phyloP scores from a whole-genome alignment of 441 rosid genomes.

The Syzygium malaccense region DNA sequence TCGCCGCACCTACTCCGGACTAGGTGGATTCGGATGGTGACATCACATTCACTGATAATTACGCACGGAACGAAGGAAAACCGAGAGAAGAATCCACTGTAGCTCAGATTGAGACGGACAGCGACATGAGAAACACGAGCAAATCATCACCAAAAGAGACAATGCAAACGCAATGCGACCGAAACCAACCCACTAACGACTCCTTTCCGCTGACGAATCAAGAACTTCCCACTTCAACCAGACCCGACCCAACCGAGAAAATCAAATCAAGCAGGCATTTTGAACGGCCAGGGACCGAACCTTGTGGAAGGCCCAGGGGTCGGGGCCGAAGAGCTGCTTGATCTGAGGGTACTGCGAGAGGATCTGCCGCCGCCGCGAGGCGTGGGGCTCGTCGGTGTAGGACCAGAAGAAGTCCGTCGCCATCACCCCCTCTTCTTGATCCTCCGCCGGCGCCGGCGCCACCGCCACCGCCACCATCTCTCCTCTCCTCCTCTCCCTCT shows the following conservation, averaged over 20 bases:
- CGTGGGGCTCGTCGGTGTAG: conserved; percentile 90
- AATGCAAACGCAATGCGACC: neutral
- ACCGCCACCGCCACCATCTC: conserved; percentile 20
- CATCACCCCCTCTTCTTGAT: conserved; percentile 24
- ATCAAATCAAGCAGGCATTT: neutral
- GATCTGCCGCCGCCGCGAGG: conserved; percentile 73
- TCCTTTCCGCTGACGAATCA: neutral
- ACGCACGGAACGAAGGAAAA: neutral
- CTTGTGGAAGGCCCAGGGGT: conserved; percentile 69
- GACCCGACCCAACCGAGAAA: conserved; percentile 6
- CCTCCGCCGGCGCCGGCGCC: neutral
- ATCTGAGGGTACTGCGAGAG: conserved; percentile 88
- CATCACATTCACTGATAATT: neutral
- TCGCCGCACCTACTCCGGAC: neutral
- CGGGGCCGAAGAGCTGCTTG: conserved; percentile 83
- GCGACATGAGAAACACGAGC: neutral
- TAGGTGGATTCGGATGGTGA: neutral
- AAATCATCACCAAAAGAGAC: neutral
- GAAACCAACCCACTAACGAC: neutral
- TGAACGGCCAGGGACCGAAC: conserved; percentile 19
- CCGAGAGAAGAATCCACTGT: neutral
- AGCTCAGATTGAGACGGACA: neutral
- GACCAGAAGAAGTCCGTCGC: conserved; percentile 93
- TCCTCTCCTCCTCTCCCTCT: conserved; percentile 19
- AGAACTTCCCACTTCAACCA: neutral